Base-by-base conservation (phyloP, 306 rosid genomes). In the Cucumis cinereus region DNA sequence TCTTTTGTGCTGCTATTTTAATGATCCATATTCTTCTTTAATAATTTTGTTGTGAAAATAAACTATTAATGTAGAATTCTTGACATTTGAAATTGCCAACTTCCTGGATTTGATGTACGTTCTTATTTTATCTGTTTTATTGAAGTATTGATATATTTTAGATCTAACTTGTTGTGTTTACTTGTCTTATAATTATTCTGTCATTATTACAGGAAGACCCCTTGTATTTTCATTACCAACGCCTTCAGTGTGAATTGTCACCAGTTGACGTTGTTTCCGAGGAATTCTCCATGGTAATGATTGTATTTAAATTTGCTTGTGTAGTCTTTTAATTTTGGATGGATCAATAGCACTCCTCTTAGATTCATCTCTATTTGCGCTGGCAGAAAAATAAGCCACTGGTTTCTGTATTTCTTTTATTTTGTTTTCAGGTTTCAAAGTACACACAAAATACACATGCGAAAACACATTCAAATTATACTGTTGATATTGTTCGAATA, bases 381-480 rank as follows among this genome's bases (percentile, higher is more conserved):
- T 47, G 36, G 38, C 36, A 54, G 70, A 57, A 76, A 59, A 23
- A 53, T 56, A 59, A 76, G 79, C 72, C 57, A 80, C 77, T 78
- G 76, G 72, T 41, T 70, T n/a, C 17, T 78, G 15, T 22, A 22
- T 36, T 53, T 23, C 6, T 26, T 75, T 41, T 15, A 47, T 49
- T 70, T 47, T 80, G 81, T 79, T 58, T 70, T 69, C 83, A 93
- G 98, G 85, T 93, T 85, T 88, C 88, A 47, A 87, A 87, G 77
- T 94, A 94, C 78, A 82, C 79, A 88, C 86, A 83, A 79, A 88
- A 94, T 78, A 92, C 99, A 76, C 99, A 92, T 72, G 97, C 97
- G 5, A 79, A 89, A 81, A 92, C 98, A 16, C 99, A 94, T 86
- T 83, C 99, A 83, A 84, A 82, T 76, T 94, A 92, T 73, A 70